Evolutionary conservation across 306 rosid genomes (phyloP).

Genomic region (Malus fusca): DNA sequence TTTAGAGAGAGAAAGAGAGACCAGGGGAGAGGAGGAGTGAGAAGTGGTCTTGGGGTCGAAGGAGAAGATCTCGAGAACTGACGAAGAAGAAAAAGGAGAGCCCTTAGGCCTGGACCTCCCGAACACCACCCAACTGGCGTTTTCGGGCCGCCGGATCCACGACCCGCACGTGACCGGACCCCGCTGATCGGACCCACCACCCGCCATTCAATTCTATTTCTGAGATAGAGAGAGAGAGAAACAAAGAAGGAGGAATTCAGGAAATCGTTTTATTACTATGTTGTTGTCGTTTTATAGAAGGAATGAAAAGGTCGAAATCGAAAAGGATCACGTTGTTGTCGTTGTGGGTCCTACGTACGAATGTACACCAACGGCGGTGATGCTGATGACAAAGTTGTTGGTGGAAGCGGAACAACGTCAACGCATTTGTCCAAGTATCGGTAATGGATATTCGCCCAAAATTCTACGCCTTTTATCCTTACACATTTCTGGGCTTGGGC

Average conservation of each 20-base stretch:
- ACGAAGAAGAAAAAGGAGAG: slow-evolving; percentile 53
- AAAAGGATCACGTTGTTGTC: neutral
- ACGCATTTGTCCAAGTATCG: neutral
- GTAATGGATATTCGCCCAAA: neutral
- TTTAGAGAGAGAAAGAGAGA: slow-evolving; percentile 15
- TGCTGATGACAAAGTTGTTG: neutral
- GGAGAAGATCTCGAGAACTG: slow-evolving; percentile 64
- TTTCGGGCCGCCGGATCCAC: slow-evolving; percentile 94
- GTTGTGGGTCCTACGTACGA: neutral
- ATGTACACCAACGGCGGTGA: neutral
- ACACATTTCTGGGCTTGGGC: neutral
- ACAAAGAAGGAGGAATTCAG: neutral
- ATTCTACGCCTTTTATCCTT: neutral
- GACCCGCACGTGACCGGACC: slow-evolving; percentile 75
- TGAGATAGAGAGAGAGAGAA: neutral
- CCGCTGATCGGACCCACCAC: slow-evolving; percentile 42
- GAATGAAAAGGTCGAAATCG: neutral
- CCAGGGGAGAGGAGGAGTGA: slow-evolving; percentile 70
- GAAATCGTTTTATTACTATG: neutral
- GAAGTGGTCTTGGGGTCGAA: slow-evolving; percentile 62
- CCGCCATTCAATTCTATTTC: slow-evolving; percentile 36
- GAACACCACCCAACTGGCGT: slow-evolving; percentile 38
- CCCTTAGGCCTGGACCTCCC: slow-evolving; percentile 56
- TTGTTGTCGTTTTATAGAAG: neutral
- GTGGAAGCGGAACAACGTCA: neutral